Percentiles rank a stretch among this genome's conserved stretches.
These are phyloP conservation scores for Quercus bicolor DNA, from an alignment of 306 rosid genomes.

Conservation along the genomic window DNA sequence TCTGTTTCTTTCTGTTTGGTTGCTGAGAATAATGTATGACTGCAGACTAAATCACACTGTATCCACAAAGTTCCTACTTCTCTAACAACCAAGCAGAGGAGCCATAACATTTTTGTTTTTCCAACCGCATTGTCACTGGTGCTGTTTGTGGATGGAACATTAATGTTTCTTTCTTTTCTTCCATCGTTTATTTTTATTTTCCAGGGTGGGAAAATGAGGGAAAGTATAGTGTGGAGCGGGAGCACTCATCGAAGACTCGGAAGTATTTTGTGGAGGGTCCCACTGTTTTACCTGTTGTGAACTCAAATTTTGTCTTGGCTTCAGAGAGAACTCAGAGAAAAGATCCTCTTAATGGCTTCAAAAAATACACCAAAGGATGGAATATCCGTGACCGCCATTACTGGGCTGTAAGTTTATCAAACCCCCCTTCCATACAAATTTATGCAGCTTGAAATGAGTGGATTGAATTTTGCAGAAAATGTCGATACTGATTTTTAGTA, in stretches of 20 bases:
- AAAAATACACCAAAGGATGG: slow-evolving; percentile 45
- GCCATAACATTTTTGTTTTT: neutral
- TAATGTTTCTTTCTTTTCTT: neutral
- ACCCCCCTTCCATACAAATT: neutral
- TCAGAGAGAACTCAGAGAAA: slow-evolving; percentile 43
- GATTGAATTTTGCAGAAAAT: too few relatives aligned
- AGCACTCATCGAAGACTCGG: slow-evolving; percentile 12
- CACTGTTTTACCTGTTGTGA: slow-evolving; percentile 26
- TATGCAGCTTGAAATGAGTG: neutral
- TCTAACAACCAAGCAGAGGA: neutral
- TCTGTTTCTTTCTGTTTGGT: neutral
- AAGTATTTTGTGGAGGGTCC: slow-evolving; percentile 41
- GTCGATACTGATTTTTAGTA: neutral
- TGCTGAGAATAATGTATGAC: neutral
- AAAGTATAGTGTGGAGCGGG: slow-evolving; percentile 8
- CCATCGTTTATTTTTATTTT: neutral
- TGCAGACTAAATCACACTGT: neutral
- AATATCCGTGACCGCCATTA: slow-evolving; percentile 56
- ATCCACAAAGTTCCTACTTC: neutral
- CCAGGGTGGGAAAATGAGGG: slow-evolving; percentile 31
- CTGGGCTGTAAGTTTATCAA: slow-evolving; percentile 44
- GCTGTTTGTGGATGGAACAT: neutral
- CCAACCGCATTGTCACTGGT: neutral
- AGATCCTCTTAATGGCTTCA: slow-evolving; percentile 49
- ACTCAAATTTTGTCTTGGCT: slow-evolving; percentile 37